phyloP scores from a whole-genome alignment of 2,329 filamentous ascomycete species.

The Talaromyces verruculosus region DNA sequence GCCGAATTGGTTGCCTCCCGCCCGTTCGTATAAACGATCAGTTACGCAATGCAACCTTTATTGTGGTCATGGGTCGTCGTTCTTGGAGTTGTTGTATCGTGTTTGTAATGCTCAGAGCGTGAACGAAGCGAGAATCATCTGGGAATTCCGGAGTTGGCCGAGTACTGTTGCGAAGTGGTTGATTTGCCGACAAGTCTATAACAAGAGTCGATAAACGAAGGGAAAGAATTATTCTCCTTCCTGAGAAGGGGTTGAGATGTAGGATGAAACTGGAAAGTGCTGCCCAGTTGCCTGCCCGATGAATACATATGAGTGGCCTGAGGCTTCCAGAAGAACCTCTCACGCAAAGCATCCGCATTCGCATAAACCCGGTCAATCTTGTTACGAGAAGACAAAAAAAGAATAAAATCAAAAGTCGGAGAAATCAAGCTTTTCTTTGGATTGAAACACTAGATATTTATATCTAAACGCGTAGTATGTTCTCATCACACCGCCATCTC shows the following conservation, averaged over 20 bases:
- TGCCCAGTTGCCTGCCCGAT: slow-evolving; percentile 8
- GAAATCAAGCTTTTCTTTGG: background rate
- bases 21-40: background rate
- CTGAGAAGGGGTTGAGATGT: background rate
- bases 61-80: background rate
- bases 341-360: background rate
- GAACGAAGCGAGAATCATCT: background rate
- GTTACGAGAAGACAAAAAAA: background rate
- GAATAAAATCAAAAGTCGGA: background rate
- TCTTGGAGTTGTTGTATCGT: background rate
- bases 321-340: background rate
- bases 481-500: slow-evolving; percentile 8
- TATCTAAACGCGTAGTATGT: background rate
- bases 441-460: background rate
- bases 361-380: background rate
- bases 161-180: background rate
- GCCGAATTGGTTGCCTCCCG: background rate
- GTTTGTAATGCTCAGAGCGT: background rate
- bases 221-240: background rate
- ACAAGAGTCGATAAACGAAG: background rate
- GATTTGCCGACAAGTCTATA: background rate
- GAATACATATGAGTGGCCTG: slow-evolving; percentile 2
- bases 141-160: background rate
- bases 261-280: background rate
- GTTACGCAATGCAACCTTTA: background rate